phyloP scores from a whole-genome alignment of 1,284 basidiomycete species.

The Lentinula novae-zelandiae region DNA sequence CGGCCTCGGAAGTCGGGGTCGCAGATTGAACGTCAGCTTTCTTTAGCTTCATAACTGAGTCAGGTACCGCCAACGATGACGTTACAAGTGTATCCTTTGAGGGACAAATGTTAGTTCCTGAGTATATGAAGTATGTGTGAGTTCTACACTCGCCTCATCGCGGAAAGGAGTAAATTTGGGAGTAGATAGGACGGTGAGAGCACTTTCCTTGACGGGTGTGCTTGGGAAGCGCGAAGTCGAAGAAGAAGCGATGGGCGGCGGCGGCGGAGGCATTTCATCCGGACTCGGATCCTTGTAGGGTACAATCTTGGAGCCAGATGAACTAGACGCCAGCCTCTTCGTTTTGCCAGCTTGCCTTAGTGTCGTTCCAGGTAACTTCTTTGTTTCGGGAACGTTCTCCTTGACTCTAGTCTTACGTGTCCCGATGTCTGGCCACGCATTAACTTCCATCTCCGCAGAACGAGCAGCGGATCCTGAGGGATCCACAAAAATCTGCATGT shows the following conservation, averaged over 20 bases:
- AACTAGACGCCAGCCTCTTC: conserved; percentile 43
- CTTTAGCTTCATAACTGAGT: conserved; percentile 62
- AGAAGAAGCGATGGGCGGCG: conserved; percentile 12
- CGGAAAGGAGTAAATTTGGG: conserved; percentile 64
- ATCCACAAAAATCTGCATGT: conserved; percentile 69
- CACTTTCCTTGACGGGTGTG: conserved; percentile 27
- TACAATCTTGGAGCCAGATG: conserved; percentile 44
- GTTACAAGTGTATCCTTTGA: conserved; percentile 8
- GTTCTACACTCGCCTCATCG: conserved; percentile 50
- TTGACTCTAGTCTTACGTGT: conserved; percentile 72
- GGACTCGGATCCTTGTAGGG: conserved; percentile 53
- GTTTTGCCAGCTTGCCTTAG: conserved; percentile 56
- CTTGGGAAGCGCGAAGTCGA: conserved; percentile 16
- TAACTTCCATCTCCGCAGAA: conserved; percentile 34
- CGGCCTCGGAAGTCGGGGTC: conserved; percentile 54
- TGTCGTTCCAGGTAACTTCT: conserved; percentile 62
- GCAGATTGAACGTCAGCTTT: conserved; percentile 35
- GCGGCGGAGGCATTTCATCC: conserved; percentile 33
- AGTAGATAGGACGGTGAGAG: conserved; percentile 37
- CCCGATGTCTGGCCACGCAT: conserved; percentile 66
- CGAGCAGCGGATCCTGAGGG: conserved; percentile 48
- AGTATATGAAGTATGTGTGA: not conserved
- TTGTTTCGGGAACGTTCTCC: conserved; percentile 67
- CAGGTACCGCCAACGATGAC: conserved; percentile 28
- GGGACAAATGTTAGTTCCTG: conserved; percentile 9